Conservation (phyloP, 176 grass and related monocot species). For the Aegilops speltoides region DNA sequence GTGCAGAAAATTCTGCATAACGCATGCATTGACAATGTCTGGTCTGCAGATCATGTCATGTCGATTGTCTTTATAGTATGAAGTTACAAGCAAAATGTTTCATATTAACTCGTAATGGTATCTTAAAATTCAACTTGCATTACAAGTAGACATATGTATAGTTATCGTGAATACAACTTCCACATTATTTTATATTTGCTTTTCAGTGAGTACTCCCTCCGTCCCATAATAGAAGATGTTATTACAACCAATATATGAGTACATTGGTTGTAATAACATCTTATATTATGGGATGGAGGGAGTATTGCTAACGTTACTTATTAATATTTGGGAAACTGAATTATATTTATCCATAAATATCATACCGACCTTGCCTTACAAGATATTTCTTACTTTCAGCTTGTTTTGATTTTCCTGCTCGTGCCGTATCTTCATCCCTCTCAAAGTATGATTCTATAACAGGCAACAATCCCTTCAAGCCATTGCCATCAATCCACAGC, state of each 20-base stretch:
- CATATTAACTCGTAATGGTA: not conserved
- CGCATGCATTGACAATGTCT: not conserved
- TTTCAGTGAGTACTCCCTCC: too few relatives aligned
- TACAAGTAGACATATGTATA: constrained; percentile 11
- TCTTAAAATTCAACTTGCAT: not conserved
- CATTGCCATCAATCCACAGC: constrained; percentile 10
- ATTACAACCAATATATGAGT: too few relatives aligned
- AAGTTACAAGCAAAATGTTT: not conserved
- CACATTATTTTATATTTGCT: not conserved
- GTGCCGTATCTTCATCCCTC: not conserved
- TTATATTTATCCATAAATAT: not conserved
- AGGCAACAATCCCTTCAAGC: constrained; percentile 29
- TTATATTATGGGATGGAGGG: too few relatives aligned
- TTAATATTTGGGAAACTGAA: not conserved
- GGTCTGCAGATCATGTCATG: not conserved
- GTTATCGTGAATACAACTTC: not conserved
- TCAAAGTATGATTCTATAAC: constrained; percentile 29
- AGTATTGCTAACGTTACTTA: constrained; percentile 1
- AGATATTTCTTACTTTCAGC: constrained; percentile 43
- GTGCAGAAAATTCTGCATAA: not conserved
- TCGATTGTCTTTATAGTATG: not conserved
- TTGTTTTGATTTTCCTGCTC: not conserved
- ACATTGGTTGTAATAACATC: too few relatives aligned
- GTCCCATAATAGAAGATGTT: too few relatives aligned
- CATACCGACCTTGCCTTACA: not conserved